Base-by-base conservation (phyloP, 148 eudicot genomes). In the Amaranthus palmeri region DNA sequence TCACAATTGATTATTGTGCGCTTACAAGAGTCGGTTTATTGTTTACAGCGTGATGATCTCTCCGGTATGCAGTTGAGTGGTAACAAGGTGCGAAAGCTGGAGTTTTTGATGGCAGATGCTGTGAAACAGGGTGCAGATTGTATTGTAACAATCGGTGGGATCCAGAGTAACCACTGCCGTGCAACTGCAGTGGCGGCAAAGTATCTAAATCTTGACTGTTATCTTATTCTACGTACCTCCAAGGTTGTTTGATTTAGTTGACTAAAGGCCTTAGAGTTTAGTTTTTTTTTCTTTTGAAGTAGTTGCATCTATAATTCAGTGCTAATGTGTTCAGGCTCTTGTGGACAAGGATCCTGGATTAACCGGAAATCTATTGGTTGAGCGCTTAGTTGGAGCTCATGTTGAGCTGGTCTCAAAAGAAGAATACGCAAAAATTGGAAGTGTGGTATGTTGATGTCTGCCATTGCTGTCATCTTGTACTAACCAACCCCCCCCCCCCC, bases 51-150 rank as follows among this genome's bases (percentile, higher is more conserved):
- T 76, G 99, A 95, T 86, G 99, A 95, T 82, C 88, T 95, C 71
- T 89, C 97, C 79, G 99, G 99, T 50, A 89, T 95, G 96, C 96
- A 95, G 77, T 78, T 95, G 81, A 91, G 97, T 78, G 99, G 99
- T 56, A 95, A 95, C 87, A 95, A 95, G 82, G 97, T 91, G 76
- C 77, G 99, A 72, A 95, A 95, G 81, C 88, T 95, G 76, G 99
- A 95, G 76, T 95, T 95, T 74, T 83, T 95, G 87, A 73, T 95
- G 85, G 99, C 99, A 43, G 97, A 93, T 76, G 97, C 98, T 36
- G 88, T 91, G 67, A 88, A 86, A 46, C 89, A 89, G 61, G 98
- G 98, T 66, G 92, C 97, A 52, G 97, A 95, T 75, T 91, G 92
- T 67, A 82, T 95, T 55, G 65, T 91, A 61, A 86, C 98, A 44